A percentile compares a stretch with the other conserved stretches of the same genome.
Conservation (phyloP, 148 eudicot genomes). For the Fagopyrum homotropicum region DNA sequence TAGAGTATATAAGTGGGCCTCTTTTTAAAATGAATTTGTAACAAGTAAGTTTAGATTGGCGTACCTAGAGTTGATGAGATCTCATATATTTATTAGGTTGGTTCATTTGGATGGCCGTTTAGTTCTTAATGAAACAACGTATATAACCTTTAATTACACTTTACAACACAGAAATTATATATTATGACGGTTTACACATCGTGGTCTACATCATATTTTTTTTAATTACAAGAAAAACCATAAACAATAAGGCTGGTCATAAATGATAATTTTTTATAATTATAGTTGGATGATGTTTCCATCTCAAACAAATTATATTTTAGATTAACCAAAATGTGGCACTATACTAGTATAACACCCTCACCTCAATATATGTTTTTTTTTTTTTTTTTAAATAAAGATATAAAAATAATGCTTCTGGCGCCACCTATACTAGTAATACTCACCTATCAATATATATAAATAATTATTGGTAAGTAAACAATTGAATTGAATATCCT, state of each 20-base stretch:
- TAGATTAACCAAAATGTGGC: not conserved
- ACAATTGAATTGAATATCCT: not conserved
- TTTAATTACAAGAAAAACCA: not conserved
- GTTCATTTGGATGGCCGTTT: not conserved
- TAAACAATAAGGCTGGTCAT: constrained; percentile 2
- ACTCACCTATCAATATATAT: not conserved
- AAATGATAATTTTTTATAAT: not conserved
- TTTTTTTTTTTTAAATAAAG: not conserved
- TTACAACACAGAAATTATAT: not conserved
- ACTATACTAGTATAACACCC: not conserved
- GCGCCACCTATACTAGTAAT: not conserved
- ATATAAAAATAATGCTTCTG: not conserved
- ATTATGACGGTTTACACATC: constrained; percentile 5
- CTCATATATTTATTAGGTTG: not conserved
- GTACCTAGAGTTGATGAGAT: constrained; percentile 4
- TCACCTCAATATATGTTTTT: not conserved
- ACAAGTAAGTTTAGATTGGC: not conserved
- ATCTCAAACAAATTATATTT: not conserved
- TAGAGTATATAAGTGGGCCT: no score
- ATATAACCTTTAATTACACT: not conserved
- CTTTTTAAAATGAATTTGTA: not conserved
- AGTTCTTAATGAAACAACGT: not conserved
- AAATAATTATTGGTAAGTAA: not conserved
- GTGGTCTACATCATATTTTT: constrained; percentile 7
- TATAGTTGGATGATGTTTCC: not conserved